phyloP scores from a whole-genome alignment of 108 stramenopile species.

The Cyclotella distinguenda region DNA sequence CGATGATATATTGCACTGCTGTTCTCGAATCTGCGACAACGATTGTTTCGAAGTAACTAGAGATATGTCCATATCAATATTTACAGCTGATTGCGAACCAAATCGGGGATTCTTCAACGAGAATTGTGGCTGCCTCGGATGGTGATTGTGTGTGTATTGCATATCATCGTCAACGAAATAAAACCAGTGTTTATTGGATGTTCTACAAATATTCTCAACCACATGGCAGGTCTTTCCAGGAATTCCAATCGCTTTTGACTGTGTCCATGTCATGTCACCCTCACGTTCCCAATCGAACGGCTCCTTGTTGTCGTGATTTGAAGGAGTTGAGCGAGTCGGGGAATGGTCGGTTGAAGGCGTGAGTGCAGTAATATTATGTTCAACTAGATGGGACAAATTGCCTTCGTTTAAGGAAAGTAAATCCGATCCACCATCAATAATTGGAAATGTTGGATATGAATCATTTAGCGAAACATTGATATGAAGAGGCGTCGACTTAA shows the following conservation, averaged over 20 bases:
- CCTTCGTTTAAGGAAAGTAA: too few relatives aligned
- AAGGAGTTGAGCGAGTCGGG: background rate
- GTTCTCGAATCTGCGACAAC: conserved; percentile 2
- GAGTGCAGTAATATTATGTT: too few relatives aligned
- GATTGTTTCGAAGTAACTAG: background rate
- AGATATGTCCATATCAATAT: conserved; percentile 1
- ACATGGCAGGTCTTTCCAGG: background rate
- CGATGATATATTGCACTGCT: conserved; percentile 19
- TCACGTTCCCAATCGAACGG: conserved; percentile 7
- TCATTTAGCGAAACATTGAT: too few relatives aligned
- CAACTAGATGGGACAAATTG: too few relatives aligned
- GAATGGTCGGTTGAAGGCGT: too few relatives aligned
- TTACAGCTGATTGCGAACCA: too few relatives aligned
- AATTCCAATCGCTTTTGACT: too few relatives aligned
- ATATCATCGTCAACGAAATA: background rate
- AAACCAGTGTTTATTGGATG: conserved; percentile 1
- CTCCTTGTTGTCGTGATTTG: background rate
- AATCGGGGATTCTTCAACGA: background rate
- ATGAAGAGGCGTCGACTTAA: too few relatives aligned
- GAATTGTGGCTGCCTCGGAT: conserved; percentile 9
- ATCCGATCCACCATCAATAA: too few relatives aligned
- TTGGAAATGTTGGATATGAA: too few relatives aligned
- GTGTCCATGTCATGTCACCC: too few relatives aligned
- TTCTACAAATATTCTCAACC: conserved; percentile 15
- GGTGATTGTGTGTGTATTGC: background rate